These are phyloP conservation scores for Huntiella bhutanensis DNA, from an alignment of 2,329 filamentous ascomycete species.

Conservation along the genomic window DNA sequence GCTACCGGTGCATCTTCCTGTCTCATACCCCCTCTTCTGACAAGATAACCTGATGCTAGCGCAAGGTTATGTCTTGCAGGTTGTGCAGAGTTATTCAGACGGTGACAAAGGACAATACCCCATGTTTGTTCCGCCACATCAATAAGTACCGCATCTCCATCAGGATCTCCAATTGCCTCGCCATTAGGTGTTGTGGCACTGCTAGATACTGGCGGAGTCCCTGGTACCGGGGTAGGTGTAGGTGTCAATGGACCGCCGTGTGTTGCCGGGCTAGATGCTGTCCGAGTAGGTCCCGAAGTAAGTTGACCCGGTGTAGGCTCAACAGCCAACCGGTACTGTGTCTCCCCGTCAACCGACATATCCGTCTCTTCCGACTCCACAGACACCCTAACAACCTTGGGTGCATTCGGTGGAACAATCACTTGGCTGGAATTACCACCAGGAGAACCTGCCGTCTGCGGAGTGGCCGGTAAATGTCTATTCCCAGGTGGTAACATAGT, in stretches of 20 bases:
- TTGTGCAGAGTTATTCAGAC: slow-evolving; percentile 39
- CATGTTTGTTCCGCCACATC: slow-evolving; percentile 60
- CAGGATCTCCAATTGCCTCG: slow-evolving; percentile 24
- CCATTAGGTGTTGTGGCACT: slow-evolving; percentile 27
- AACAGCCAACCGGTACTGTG: no score
- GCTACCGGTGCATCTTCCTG: slow-evolving; percentile 38
- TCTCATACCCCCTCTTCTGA: slow-evolving; percentile 40
- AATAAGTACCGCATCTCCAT: slow-evolving; percentile 48
- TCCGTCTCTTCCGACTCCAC: no score
- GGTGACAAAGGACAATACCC: slow-evolving; percentile 51
- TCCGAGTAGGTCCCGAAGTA: slow-evolving; percentile 52
- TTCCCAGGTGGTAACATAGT: not conserved
- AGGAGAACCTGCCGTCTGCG: slow-evolving; percentile 21
- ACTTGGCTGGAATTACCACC: slow-evolving; percentile 14
- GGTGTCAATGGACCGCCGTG: slow-evolving; percentile 38
- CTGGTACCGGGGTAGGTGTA: slow-evolving; percentile 19
- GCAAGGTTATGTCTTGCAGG: slow-evolving; percentile 36
- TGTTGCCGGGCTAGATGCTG: slow-evolving; percentile 31
- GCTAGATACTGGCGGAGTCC: slow-evolving; percentile 12
- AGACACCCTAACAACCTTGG: no score
- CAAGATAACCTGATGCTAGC: slow-evolving; percentile 44
- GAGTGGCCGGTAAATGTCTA: not conserved
- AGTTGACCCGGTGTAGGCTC: no score
- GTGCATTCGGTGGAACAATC: no score
- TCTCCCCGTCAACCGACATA: no score